These are phyloP conservation scores for Globisporangium spiculum DNA, from an alignment of 352 stramenopile genomes.

Conservation along the genomic window DNA sequence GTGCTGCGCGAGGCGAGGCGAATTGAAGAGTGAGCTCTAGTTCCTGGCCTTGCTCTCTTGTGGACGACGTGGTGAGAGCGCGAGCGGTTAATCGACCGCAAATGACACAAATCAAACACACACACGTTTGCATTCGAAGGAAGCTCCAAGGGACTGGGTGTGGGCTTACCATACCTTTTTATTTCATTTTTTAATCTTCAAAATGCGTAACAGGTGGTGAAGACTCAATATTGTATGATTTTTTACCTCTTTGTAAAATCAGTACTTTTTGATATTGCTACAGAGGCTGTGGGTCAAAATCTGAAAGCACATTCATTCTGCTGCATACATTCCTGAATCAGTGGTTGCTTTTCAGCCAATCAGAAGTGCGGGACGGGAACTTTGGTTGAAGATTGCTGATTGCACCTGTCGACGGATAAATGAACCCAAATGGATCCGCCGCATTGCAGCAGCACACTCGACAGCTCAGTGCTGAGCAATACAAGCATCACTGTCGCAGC, in stretches of 20 bases:
- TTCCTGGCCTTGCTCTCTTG: neutral
- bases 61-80: neutral
- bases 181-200: too few species aligned
- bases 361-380: neutral
- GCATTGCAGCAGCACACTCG: too few species aligned
- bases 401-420: neutral
- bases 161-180: neutral
- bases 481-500: too few species aligned
- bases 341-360: constrained; percentile 5
- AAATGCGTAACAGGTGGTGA: neutral
- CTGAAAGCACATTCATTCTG: neutral
- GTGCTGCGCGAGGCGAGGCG: constrained; percentile 3
- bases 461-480: too few species aligned
- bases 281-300: neutral
- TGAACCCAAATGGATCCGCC: neutral
- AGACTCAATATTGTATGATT: neutral
- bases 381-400: neutral
- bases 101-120: neutral
- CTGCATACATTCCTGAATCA: constrained; percentile 8
- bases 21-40: constrained; percentile 4
- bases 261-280: neutral
- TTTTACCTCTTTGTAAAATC: neutral
- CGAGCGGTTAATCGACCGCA: neutral
- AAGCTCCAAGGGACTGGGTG: neutral
- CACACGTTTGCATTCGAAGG: neutral